Evolutionary conservation across 2,329 filamentous ascomycete species (phyloP).

Genomic region (Venturia pyrina): DNA sequence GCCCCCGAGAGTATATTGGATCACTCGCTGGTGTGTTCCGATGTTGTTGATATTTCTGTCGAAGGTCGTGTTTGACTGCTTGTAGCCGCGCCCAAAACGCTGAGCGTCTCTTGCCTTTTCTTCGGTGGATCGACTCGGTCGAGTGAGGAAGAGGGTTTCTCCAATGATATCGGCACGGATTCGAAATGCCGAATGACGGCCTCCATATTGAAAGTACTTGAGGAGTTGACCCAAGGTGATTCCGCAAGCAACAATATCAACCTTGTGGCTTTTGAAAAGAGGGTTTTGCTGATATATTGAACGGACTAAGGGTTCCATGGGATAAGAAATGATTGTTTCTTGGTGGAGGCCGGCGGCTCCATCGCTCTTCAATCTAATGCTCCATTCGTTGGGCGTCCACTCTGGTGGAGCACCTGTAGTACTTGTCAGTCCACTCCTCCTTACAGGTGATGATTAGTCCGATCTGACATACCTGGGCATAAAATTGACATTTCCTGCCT

Average conservation of each 20-base stretch:
- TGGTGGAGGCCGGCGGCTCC: not conserved
- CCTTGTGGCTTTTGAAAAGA: not conserved
- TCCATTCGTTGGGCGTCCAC: not conserved
- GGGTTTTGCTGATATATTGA: not conserved
- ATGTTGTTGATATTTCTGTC: no score
- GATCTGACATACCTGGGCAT: not conserved
- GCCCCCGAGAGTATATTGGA: no score
- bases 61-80: no score
- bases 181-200: not conserved
- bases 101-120: no score
- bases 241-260: not conserved
- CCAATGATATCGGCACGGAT: not conserved
- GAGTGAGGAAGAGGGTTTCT: not conserved
- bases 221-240: not conserved
- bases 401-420: not conserved
- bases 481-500: not conserved
- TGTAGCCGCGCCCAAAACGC: no score
- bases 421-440: not conserved
- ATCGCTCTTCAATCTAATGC: not conserved
- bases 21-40: no score
- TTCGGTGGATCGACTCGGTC: not conserved
- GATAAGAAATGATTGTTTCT: not conserved
- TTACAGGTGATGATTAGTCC: not conserved
- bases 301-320: not conserved
- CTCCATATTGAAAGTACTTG: no score